A percentile compares a stretch with the other conserved stretches of the same genome.
These are phyloP conservation scores for Suillus brevipes DNA, from an alignment of 768 basidiomycete genomes.

Conservation along the genomic window DNA sequence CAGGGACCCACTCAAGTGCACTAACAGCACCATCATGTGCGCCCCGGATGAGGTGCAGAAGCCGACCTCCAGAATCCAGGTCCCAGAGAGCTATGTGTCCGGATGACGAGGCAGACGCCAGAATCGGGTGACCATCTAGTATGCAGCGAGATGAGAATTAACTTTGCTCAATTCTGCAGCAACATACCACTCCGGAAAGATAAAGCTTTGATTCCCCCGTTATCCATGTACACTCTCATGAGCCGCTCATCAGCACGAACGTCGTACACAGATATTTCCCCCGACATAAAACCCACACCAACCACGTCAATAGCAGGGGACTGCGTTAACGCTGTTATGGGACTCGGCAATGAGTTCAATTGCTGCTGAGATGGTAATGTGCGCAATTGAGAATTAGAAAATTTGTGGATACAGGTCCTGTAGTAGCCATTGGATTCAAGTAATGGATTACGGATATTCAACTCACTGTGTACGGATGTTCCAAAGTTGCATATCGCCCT, in stretches of 20 bases:
- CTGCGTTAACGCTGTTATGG: conserved; percentile 81
- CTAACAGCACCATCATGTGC: conserved; percentile 88
- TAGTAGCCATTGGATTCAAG: neutral
- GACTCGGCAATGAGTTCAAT: conserved; percentile 32
- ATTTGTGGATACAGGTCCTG: conserved; percentile 84
- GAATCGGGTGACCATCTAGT: conserved; percentile 81
- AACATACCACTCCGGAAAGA: conserved; percentile 83
- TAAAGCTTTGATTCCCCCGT: conserved; percentile 71
- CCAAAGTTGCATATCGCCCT: conserved; percentile 91
- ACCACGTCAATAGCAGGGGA: conserved; percentile 96
- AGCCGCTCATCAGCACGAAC: conserved; percentile 87
- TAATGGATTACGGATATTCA: neutral
- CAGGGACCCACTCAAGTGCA: conserved; percentile 87
- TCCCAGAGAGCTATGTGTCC: conserved; percentile 96
- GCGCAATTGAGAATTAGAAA: conserved; percentile 55
- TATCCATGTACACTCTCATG: conserved; percentile 89
- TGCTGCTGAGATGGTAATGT: conserved; percentile 34
- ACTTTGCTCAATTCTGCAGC: neutral
- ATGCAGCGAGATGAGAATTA: neutral
- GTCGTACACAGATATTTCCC: conserved; percentile 87
- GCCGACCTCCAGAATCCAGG: conserved; percentile 74
- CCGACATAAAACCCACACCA: conserved; percentile 88
- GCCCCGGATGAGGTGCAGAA: conserved; percentile 82
- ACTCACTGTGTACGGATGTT: conserved; percentile 82
- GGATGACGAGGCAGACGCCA: conserved; percentile 82